Percentiles rank a stretch among this genome's conserved stretches.
These are phyloP conservation scores for Aspergillus tubingensis DNA, from an alignment of 2,329 filamentous ascomycete genomes.

Conservation along the genomic window DNA sequence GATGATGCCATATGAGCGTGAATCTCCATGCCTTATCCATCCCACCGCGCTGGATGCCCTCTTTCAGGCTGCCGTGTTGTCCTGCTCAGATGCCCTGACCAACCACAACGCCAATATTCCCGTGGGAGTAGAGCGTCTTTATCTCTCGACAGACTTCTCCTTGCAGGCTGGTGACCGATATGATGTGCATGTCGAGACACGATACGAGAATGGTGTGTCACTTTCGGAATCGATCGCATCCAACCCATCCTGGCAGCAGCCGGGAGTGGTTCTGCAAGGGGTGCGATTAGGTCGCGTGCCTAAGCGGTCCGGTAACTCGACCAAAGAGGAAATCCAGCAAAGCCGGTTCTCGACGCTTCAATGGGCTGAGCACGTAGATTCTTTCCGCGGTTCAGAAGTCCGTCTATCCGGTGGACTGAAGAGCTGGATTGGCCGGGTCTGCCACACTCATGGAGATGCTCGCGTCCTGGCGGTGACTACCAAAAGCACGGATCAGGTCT, in stretches of 20 bases:
- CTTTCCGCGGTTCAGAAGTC: neutral
- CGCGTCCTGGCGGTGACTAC: neutral
- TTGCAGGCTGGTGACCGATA: conserved; percentile 19
- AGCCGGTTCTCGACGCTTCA: neutral
- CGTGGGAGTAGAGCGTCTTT: conserved; percentile 22
- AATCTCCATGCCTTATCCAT: conserved; percentile 21
- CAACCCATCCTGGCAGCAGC: conserved; percentile 17
- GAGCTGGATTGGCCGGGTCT: neutral
- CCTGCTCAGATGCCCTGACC: conserved; percentile 17
- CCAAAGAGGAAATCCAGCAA: neutral
- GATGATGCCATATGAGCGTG: conserved; percentile 20
- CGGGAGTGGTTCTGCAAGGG: conserved; percentile 23
- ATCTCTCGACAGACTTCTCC: conserved; percentile 19
- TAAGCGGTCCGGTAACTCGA: neutral
- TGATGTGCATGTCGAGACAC: conserved; percentile 12
- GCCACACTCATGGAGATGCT: neutral
- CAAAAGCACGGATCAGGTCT: neutral
- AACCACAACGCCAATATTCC: conserved; percentile 23
- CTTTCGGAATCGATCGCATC: conserved; percentile 20
- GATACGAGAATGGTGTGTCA: neutral
- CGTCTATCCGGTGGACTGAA: neutral
- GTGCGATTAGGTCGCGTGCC: conserved; percentile 24
- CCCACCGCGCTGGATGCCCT: conserved; percentile 24
- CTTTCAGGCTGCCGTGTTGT: conserved; percentile 25
- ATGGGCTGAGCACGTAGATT: conserved; percentile 1